Base-by-base conservation (phyloP, 228 moss, liverwort and hornwort species). In the Sphagnum magellanicum region DNA sequence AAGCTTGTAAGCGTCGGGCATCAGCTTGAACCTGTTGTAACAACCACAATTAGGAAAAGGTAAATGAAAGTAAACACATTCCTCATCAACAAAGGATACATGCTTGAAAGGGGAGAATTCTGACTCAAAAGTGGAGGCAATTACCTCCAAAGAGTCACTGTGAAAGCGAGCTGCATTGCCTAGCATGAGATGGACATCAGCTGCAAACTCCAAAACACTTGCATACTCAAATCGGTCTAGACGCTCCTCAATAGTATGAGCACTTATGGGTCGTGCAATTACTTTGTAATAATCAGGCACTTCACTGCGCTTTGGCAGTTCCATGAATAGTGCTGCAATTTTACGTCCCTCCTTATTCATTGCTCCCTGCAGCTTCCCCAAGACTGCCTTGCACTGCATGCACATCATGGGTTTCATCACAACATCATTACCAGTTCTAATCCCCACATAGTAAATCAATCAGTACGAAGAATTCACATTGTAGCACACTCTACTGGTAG, bases 111-210 rank as follows among this genome's bases (percentile, higher is more conserved):
- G 32, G 32, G 32, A 32, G 32, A 32, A 32, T 32, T 32, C 32
- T 32, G 32, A 32, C 32, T 32, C 32, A 32, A 32, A 32, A 32
- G 32, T 32, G 32, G 32, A 49, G 64, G 49, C 4, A 16, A 14
- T 4, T 85, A 97, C 96, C 94, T 98, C 94, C 70, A 66, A 71
- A 71, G 92, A 81, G 57, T 73, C 78, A 8, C 72, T 79, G 69
- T 91, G 88, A 73, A 80, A 98, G 59, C 89, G 89, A 67, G 82
- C 93, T 67, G 93, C 90, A 76, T 98, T 98, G 78, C 94, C 89
- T 59, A 98, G 84, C 98, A 98, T 93, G 55, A 93, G 88, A 63
- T 98, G 94, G 73, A 98, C 87, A 78, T 98, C 98, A 51, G 93
- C 90, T 60, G 98, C 94, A 59, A 98, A 98, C 70, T 98, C 98